Evolutionary conservation across 2,329 filamentous ascomycete species (phyloP).

Genomic region (Verticillium albo-atrum): DNA sequence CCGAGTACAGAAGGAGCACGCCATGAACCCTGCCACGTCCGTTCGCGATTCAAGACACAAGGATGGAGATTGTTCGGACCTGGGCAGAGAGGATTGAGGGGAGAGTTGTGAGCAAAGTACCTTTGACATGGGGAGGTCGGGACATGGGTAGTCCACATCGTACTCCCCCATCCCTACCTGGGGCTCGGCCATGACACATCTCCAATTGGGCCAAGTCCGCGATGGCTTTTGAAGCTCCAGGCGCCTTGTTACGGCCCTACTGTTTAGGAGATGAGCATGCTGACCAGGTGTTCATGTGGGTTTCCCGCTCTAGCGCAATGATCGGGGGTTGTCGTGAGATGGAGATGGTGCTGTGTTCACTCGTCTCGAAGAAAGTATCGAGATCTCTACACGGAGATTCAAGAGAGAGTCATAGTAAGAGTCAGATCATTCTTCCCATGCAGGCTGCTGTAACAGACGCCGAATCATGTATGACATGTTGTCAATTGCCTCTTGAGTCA

Average conservation of each 20-base stretch:
- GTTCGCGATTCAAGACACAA: neutral
- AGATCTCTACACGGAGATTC: too few species aligned
- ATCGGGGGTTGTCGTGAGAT: neutral
- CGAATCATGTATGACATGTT: neutral
- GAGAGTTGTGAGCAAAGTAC: neutral
- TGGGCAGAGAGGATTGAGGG: neutral
- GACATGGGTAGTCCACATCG: neutral
- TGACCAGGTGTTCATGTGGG: neutral
- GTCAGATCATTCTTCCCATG: neutral
- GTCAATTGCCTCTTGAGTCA: neutral
- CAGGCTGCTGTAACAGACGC: neutral
- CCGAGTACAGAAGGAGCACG: neutral
- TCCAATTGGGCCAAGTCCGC: neutral
- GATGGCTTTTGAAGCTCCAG: neutral
- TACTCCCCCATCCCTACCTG: conserved; percentile 6
- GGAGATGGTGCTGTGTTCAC: too few species aligned
- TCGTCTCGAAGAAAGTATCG: neutral
- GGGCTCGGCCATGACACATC: neutral
- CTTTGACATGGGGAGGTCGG: neutral
- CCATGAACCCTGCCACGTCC: neutral
- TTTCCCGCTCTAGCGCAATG: neutral
- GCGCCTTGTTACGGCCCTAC: neutral
- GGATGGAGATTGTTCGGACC: neutral
- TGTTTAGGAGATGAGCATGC: neutral
- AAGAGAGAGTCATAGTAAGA: too few species aligned